These are phyloP conservation scores for Trametes coccinea DNA, from an alignment of 768 basidiomycete genomes.

Conservation along the genomic window DNA sequence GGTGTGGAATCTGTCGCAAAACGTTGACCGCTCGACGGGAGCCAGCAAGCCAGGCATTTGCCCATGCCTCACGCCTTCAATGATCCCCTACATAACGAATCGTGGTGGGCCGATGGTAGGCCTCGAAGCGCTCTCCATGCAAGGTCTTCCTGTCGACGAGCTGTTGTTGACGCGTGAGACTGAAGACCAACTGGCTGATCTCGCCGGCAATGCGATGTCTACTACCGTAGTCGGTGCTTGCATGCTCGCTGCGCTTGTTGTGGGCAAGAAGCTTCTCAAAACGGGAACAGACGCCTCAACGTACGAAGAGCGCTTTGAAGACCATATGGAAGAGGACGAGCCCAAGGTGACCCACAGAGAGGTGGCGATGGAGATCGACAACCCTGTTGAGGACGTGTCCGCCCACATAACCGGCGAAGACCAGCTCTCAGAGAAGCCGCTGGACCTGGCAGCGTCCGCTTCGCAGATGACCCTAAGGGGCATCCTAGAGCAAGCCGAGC, in stretches of 20 bases:
- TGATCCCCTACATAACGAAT: conserved; percentile 96
- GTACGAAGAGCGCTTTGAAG: conserved; percentile 62
- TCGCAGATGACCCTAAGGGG: conserved; percentile 45
- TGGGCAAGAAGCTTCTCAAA: conserved; percentile 66
- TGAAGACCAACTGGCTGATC: conserved; percentile 90
- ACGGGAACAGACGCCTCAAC: conserved; percentile 62
- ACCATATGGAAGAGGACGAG: conserved; percentile 32
- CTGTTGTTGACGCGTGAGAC: conserved; percentile 89
- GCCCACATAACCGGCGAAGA: conserved; percentile 75
- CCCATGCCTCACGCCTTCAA: conserved; percentile 91
- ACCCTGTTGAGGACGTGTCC: conserved; percentile 34
- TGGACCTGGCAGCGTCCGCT: conserved; percentile 70
- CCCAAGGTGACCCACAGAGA: conserved; percentile 49
- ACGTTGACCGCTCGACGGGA: conserved; percentile 89
- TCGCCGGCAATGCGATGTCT: conserved; percentile 98
- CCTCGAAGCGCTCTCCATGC: conserved; percentile 88
- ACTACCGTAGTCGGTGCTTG: conserved; percentile 93
- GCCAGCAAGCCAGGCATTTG: conserved; percentile 81
- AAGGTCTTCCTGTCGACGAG: conserved; percentile 91
- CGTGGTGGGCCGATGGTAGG: conserved; percentile 97
- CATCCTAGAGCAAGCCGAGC: conserved; percentile 63
- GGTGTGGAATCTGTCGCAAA: conserved; percentile 97
- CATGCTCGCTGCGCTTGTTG: conserved; percentile 78
- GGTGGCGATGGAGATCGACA: conserved; percentile 38
- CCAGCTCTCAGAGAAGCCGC: conserved; percentile 55